phyloP scores from a whole-genome alignment of 2,329 filamentous ascomycete species.

The Dendrostoma leiphaemia region DNA sequence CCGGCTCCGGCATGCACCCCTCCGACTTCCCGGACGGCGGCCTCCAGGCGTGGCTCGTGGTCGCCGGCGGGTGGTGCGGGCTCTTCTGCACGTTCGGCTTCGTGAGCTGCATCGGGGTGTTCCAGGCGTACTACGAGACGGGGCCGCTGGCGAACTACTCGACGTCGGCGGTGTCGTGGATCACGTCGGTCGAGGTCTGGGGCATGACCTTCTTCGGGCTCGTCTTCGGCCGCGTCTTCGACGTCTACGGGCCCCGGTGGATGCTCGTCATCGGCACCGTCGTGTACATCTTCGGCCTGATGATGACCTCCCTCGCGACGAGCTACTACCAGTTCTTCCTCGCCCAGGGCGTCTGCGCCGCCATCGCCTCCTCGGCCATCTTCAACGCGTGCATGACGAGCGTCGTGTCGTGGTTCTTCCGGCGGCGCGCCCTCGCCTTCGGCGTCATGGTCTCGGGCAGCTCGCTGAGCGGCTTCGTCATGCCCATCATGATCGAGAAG shows the following conservation, averaged over 20 bases:
- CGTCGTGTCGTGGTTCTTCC: conserved; percentile 46
- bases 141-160: conserved; percentile 45
- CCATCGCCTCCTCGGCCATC: conserved; percentile 32
- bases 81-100: conserved; percentile 39
- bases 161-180: conserved; percentile 54
- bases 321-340: conserved; percentile 41
- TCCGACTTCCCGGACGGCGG: conserved; percentile 53
- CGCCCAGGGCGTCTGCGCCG: conserved; percentile 32
- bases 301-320: conserved; percentile 54
- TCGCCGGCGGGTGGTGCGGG: conserved; percentile 35
- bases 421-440: conserved; percentile 44
- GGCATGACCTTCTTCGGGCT: conserved; percentile 45
- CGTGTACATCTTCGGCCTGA: conserved; percentile 55
- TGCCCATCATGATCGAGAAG: conserved; percentile 57
- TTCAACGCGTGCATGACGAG: conserved; percentile 35
- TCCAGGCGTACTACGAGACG: conserved; percentile 54
- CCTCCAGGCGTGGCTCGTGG: conserved; percentile 47
- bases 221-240: conserved; percentile 43
- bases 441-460: conserved; percentile 48
- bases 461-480: conserved; percentile 49
- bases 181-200: conserved; percentile 51
- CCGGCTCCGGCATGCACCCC: conserved; percentile 31
- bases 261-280: conserved; percentile 51
- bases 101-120: conserved; percentile 47
- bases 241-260: conserved; percentile 57